Evolutionary conservation across 2,329 filamentous ascomycete species (phyloP), one percentile per base, ranked within the genome.

Genomic region (Periconia sp.): DNA sequence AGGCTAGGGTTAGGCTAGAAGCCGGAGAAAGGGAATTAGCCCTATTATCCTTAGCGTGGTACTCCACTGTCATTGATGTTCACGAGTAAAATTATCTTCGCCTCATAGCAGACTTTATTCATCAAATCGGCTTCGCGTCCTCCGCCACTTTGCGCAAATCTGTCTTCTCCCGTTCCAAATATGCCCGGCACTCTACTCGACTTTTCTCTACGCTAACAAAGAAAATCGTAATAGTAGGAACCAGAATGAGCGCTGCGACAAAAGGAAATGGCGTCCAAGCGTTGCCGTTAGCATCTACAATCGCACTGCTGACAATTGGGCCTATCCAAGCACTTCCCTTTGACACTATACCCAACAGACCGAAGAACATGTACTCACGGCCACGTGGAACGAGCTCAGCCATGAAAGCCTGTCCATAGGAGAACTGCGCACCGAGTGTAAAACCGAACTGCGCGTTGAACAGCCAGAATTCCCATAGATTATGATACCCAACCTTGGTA

Each of bases 321-420:
- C 85, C 85, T 41, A 88, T 86, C 54, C 87, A 87, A 1, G 79
- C 82, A 6, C 79, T 83, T 0, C 84, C 84, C 68, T 88, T 88
- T 31, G 84, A 84, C 19, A 87, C 79, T 54, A 87, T 85, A 48
- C 79, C 83, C 68, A 87, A 87, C 1, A 88, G 66, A 33, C 77
- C 80, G 75, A 88, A 88, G 73, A 88, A 88, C 9, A 88, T 70
- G 55, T 86, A 87, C 52, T 87, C 85, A 56, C 86, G 83, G 25
- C 84, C 84, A 5, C 82, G 75, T 0, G 85, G 85, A 0, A 84
- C 86, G 2, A 88, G 83, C 54, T 86, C 85, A 3, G 79, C 82
- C 52, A 88, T 88, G 78, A 88, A 84, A 56, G 84, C 87, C 61
- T 87, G 84, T 0, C 78, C 82, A 65, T 88, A 88, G 34, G 80